Evolutionary conservation across 2,329 filamentous ascomycete genomes (phyloP).

Genomic region (Spiromastix sp.): DNA sequence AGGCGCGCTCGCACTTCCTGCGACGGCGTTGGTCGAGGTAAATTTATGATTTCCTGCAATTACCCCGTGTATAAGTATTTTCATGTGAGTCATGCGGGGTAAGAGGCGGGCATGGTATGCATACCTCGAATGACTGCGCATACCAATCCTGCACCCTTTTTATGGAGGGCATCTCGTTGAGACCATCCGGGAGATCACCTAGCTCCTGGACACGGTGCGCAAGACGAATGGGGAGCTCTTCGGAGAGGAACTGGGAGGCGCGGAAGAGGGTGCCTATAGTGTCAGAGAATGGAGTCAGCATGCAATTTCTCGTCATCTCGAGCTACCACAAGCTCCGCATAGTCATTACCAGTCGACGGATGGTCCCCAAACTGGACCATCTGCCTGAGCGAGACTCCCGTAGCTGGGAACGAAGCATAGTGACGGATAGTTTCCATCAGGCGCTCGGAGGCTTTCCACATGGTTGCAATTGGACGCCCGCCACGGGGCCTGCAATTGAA

Average conservation of each 20-base stretch:
- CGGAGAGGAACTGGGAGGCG: conserved; percentile 94
- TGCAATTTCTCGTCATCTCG: no score
- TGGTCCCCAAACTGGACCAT: conserved; percentile 98
- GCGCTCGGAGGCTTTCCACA: conserved; percentile 88
- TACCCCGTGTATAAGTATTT: conserved; percentile 13
- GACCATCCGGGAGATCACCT: conserved; percentile 80
- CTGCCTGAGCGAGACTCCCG: conserved; percentile 89
- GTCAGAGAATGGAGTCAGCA: not conserved
- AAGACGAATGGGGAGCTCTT: conserved; percentile 92
- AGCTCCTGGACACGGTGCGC: conserved; percentile 95
- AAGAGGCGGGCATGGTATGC: conserved; percentile 17
- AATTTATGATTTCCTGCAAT: conserved; percentile 69
- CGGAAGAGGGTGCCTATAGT: conserved; percentile 82
- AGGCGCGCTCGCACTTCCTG: conserved; percentile 69
- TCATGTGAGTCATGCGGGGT: conserved; percentile 10
- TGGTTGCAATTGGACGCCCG: conserved; percentile 32
- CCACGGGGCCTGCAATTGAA: conserved; percentile 4
- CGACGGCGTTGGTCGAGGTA: conserved; percentile 66
- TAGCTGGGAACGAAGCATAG: conserved; percentile 94
- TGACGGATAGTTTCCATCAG: conserved; percentile 96
- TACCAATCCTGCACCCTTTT: conserved; percentile 96
- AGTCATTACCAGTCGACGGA: conserved; percentile 78
- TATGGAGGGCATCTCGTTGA: conserved; percentile 97
- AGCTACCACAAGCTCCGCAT: no score
- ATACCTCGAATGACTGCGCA: conserved; percentile 95